Conservation (phyloP, 2,329 filamentous ascomycete species). For the Ophiostoma sp. region DNA sequence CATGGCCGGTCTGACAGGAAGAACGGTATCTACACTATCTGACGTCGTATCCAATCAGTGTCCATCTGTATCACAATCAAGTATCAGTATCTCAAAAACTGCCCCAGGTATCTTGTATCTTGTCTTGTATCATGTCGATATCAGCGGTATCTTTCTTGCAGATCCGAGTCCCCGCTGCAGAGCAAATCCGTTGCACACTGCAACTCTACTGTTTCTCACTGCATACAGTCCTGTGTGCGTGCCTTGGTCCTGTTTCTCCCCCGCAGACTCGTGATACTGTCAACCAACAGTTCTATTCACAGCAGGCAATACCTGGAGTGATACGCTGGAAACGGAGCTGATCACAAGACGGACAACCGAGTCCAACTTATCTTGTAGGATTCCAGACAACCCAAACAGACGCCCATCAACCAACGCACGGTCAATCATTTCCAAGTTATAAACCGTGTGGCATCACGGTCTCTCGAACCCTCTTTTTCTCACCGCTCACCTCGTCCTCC, state of each 20-base stretch:
- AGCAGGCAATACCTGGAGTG: neutral
- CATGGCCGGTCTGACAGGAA: neutral
- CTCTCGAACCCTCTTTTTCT: neutral
- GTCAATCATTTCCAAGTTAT: constrained; percentile 1
- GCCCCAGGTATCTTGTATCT: neutral
- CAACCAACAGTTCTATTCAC: neutral
- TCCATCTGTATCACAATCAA: neutral
- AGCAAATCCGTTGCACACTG: neutral
- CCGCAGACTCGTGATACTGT: neutral
- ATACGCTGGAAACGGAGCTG: neutral
- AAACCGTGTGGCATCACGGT: constrained; percentile 11
- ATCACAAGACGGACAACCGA: neutral
- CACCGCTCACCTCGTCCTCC: neutral
- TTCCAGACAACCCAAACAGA: neutral
- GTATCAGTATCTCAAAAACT: neutral
- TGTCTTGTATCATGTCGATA: neutral
- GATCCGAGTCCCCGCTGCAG: neutral
- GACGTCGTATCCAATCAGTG: neutral
- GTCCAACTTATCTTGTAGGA: neutral
- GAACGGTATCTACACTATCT: neutral
- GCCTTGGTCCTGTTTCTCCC: neutral
- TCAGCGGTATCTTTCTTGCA: neutral
- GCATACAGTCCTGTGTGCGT: neutral
- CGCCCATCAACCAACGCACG: neutral
- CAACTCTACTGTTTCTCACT: neutral